Evolutionary conservation across 2,329 filamentous ascomycete genomes (phyloP), one percentile per base, ranked within the genome.

Genomic region (Zymoseptoria passerinii): DNA sequence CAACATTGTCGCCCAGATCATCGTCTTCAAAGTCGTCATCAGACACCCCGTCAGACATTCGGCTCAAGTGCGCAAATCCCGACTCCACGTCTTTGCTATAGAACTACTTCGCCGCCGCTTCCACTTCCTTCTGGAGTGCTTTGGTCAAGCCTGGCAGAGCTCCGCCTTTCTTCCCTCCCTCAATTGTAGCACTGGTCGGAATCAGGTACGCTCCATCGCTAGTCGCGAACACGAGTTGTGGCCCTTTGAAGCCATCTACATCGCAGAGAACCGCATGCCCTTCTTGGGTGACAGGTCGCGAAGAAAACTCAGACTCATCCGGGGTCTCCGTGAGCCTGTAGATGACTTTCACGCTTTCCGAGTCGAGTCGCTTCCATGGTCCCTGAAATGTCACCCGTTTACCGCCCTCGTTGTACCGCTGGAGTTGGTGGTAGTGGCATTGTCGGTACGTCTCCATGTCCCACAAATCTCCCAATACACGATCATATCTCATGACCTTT

Each of bases 401-500:
- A 48, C 57, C 54, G 50, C 28, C 40, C 6, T 28, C 28, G 9
- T n/a, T 9, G 18, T 50, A 19, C 4, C 16, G 13, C 5, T 40
- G 48, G 13, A 50, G 49, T 48, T 56, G 40, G 49, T 54, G 19
- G 13, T 50, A 28, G 16, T 28, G 54, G 56, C 67, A 67, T 6
- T 50, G 27, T 23, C 51, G 44, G 51, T 64, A 65, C 20, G 65
- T 66, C 8, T 72, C 72, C 50, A 66, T 71, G 59, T 74, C 86
- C 89, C 89, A 95, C 5, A 89, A 71, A 4, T 83, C 76, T 0
- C 85, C 85, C 13, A 92, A 75, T 0, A 86, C 84, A 8, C 80
- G 78, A 54, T 82, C 75, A 4, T 82, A 78, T 4, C 80, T 77
- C 5, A 75, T 69, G 16, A 92, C 79, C 1, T 83, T 78, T 2